Evolutionary conservation across 352 stramenopile species (phyloP), one percentile per base, ranked within the genome.

Genomic region (Globisporangium iwayamae): DNA sequence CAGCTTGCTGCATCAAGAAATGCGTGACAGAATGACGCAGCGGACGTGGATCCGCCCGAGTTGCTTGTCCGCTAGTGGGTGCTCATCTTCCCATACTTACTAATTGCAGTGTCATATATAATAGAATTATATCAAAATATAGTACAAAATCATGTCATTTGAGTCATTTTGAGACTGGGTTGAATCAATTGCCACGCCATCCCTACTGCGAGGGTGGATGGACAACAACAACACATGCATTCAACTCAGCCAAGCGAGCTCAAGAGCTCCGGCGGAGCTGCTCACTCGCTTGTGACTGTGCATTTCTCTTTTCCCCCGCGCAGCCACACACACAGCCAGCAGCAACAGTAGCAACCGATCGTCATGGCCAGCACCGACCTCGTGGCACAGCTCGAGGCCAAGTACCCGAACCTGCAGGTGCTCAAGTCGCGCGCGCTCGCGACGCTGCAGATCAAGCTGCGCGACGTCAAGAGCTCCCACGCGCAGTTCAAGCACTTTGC

Each of bases 401-500:
- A 79, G 73, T 90, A 90, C 68, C 57, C 69, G 48, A 88, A 85
- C 67, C 67, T 93, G 20, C 70, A 76, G 36, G 80, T 93, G 60
- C 73, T 93, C 53, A 74, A 75, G 66, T 84, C 89, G 72, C 80
- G 74, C 59, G 79, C 83, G 50, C 69, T 93, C 60, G 70, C 69
- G 45, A 69, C 81, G 63, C 75, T 93, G 60, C 74, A 88, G 56
- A 83, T 89, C 65, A 90, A 91, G 65, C 73, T 93, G 67, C 83
- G 83, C 59, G 81, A 93, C 62, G 65, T 81, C 62, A 76, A 74
- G 39, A 89, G 81, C 71, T 69, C 81, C 41, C 81, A 87, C 36
- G 83, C 75, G 39, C 70, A 90, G 58, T 93, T 93, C 68, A 93
- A 91, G 74, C 78, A 87, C 63, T 93, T 84, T 63, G 81, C 83